Base-by-base conservation (phyloP, 1,284 basidiomycete genomes). In the Salmacisia buchloeana region DNA sequence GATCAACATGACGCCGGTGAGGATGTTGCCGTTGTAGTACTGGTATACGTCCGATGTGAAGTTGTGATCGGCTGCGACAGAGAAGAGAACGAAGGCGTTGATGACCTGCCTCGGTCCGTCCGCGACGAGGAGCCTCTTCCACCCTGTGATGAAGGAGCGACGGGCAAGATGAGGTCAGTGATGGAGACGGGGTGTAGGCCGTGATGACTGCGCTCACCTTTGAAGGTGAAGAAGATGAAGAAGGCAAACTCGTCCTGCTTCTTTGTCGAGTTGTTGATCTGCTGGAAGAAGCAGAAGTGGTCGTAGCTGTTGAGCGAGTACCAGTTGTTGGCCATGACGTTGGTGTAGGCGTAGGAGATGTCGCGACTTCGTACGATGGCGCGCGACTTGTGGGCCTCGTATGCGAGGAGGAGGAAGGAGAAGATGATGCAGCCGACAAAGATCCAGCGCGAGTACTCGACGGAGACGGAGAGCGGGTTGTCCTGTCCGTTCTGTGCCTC, bases 161-260 rank as follows among this genome's bases (percentile, higher is more conserved):
- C n/a, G n/a, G 36, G 9, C 36, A 38, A 38, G 9, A 38, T 38
- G 10, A 38, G 18, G 36, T 9, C 15, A 25, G 10, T 46, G 45
- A n/a, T 25, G 45, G 45, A 25, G 23, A 25, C 18, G 9, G 10
- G 23, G 10, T 10, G 45, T 46, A 25, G 10, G 23, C 18, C 36
- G 18, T 18, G 23, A 18, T 18, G 23, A 21, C 13, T 46, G 10
- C 43, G 23, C 59, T 23, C n/a, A 57, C 63, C 92, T 84, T 98
- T 98, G 86, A 98, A 98, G 1, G 90, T 90, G 83, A 98, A 98
- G 86, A 97, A 98, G 80, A 97, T 87, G 81, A 97, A 98, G 85
- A 98, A 97, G 57, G 94, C 92, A 81, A 97, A 92, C 77, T 96
- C 92, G 81, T 98, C 94, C 81, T 89, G 93, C 73, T 88, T 88